phyloP scores from a whole-genome alignment of 2,329 filamentous ascomycete species.

The Incumbomyces delicatus region DNA sequence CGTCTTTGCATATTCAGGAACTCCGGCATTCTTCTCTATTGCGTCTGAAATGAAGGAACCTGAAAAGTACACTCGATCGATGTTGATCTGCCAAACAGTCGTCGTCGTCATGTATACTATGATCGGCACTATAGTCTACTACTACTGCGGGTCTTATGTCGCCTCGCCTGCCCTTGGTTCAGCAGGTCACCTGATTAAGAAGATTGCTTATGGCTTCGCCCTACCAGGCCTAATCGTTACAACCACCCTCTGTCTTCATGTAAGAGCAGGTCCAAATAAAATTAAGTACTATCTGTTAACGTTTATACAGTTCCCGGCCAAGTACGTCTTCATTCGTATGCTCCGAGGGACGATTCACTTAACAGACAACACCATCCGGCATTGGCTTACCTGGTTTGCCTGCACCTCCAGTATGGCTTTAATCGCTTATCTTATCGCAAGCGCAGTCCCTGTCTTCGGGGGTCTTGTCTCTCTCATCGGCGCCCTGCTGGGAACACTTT shows the following conservation, averaged over 20 bases:
- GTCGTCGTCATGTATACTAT: constrained; percentile 26
- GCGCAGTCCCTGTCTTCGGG: constrained; percentile 47
- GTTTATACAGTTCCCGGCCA: constrained; percentile 28
- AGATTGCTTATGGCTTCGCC: constrained; percentile 27
- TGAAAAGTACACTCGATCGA: constrained; percentile 27
- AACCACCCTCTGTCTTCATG: constrained; percentile 22
- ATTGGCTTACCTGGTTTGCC: constrained; percentile 44
- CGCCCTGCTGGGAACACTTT: constrained; percentile 33
- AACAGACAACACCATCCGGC: constrained; percentile 39
- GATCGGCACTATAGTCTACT: constrained; percentile 26
- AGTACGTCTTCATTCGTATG: constrained; percentile 28
- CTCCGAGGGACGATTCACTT: constrained; percentile 29
- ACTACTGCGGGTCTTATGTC: constrained; percentile 26
- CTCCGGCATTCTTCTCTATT: constrained; percentile 18
- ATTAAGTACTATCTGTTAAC: no score
- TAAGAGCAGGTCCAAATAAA: no score
- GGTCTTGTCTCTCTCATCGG: constrained; percentile 26
- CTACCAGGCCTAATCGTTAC: constrained; percentile 30
- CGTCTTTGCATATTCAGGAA: constrained; percentile 36
- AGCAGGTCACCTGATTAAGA: constrained; percentile 23
- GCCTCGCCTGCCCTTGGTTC: constrained; percentile 27
- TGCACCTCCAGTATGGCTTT: constrained; percentile 36
- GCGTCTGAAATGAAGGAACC: constrained; percentile 28
- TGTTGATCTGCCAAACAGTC: constrained; percentile 28
- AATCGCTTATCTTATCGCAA: constrained; percentile 42